phyloP scores from a whole-genome alignment of 2,329 filamentous ascomycete species.

The Lachnellula hyalina region DNA sequence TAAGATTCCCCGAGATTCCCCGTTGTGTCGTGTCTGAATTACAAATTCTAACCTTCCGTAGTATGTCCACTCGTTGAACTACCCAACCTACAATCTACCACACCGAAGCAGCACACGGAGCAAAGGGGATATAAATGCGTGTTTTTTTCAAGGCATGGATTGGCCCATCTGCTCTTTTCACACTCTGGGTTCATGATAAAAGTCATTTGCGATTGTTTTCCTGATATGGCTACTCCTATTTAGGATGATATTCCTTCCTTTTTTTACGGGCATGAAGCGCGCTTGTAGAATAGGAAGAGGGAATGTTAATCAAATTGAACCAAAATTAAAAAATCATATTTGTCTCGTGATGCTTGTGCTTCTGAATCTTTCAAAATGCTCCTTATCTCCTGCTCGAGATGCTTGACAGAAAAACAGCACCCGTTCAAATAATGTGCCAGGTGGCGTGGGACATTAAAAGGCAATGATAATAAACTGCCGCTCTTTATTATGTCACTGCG shows the following conservation, averaged over 20 bases:
- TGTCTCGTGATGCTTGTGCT: not conserved
- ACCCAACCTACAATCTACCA: slow-evolving; percentile 7
- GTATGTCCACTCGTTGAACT: slow-evolving; percentile 78
- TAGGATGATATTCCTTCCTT: slow-evolving; percentile 21
- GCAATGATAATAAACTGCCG: too few relatives aligned
- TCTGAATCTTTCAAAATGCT: not conserved
- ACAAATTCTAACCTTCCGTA: not conserved
- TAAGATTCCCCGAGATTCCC: not conserved
- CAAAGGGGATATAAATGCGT: slow-evolving; percentile 27
- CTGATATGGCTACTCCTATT: slow-evolving; percentile 21
- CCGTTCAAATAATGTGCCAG: too few relatives aligned
- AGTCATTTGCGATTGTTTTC: slow-evolving; percentile 29
- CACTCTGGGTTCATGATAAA: slow-evolving; percentile 27
- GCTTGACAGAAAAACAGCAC: too few relatives aligned
- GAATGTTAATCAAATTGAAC: slow-evolving; percentile 27
- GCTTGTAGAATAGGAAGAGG: slow-evolving; percentile 31
- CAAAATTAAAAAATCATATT: slow-evolving; percentile 7
- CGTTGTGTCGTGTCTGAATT: not conserved
- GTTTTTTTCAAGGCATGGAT: slow-evolving; percentile 29
- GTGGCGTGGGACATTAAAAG: too few relatives aligned
- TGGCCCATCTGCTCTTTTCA: slow-evolving; percentile 28
- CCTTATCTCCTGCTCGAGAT: too few relatives aligned
- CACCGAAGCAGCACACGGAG: slow-evolving; percentile 17
- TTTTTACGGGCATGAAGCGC: slow-evolving; percentile 31
- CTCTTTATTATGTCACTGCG: too few relatives aligned